Conservation (phyloP, 805 yeast species). For the Torulaspora gathmanii region DNA sequence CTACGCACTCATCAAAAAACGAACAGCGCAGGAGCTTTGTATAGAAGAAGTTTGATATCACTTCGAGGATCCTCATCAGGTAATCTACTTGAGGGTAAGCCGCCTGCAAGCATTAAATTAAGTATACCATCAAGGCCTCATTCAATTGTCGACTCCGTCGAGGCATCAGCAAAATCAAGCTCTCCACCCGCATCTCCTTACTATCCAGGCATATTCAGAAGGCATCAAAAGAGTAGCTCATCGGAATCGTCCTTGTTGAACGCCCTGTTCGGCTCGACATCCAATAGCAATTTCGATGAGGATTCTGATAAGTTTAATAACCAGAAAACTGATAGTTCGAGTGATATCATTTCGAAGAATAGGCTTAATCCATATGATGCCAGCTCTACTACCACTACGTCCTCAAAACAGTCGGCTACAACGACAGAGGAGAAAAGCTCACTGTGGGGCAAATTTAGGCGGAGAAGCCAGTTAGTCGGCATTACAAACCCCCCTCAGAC, state of each 20-base stretch:
- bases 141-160: conserved; percentile 20
- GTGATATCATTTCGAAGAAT: conserved; percentile 17
- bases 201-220: conserved; percentile 50
- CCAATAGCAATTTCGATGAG: conserved; percentile 13
- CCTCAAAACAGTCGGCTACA: conserved; percentile 14
- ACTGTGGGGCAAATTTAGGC: conserved; percentile 31
- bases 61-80: conserved; percentile 26
- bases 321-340: conserved; percentile 12
- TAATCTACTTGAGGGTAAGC: conserved; percentile 9
- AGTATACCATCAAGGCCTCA: conserved; percentile 29
- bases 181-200: conserved; percentile 32
- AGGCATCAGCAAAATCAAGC: conserved; percentile 15
- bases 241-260: conserved; percentile 48
- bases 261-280: conserved; percentile 35
- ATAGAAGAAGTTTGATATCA: conserved; percentile 36
- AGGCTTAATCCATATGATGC: conserved; percentile 12
- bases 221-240: conserved; percentile 60
- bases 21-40: conserved; percentile 32
- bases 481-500: conserved; percentile 4
- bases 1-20: conserved; percentile 26
- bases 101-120: conserved; percentile 23
- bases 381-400: conserved; percentile 13
- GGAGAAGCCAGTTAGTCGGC: conserved; percentile 24
- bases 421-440: conserved; percentile 25
- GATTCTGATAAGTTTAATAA: conserved; percentile 6